phyloP scores from a whole-genome alignment of 345 rosid species.

The Reutealis trisperma region DNA sequence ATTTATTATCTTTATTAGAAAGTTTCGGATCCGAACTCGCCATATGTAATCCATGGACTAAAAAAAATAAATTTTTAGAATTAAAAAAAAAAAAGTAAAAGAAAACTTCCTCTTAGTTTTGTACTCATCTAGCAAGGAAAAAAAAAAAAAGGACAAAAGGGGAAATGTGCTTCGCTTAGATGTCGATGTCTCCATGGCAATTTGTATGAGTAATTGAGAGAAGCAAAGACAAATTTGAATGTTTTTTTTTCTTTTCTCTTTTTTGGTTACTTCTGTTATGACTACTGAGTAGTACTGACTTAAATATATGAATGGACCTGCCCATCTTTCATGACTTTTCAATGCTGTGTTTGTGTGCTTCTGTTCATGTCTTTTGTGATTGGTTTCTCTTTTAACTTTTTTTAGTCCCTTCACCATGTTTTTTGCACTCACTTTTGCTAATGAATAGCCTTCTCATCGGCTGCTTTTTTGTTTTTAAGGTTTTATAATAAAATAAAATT shows the following conservation, averaged over 20 bases:
- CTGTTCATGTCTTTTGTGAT: background rate
- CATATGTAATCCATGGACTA: no score
- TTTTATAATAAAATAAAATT: no score
- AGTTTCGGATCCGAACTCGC: no score
- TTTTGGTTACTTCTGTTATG: background rate
- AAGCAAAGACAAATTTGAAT: slow-evolving; percentile 14
- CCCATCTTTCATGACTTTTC: slow-evolving; percentile 30
- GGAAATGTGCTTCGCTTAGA: no score
- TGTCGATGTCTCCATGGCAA: background rate
- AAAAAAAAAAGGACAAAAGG: background rate
- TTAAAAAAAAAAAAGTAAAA: background rate
- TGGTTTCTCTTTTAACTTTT: background rate
- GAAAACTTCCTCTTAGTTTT: background rate
- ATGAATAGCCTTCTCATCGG: background rate
- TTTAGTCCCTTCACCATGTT: slow-evolving; percentile 12
- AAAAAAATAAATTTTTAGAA: no score
- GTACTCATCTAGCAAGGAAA: slow-evolving; percentile 12
- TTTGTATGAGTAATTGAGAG: background rate
- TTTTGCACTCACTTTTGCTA: background rate
- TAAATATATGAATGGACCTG: slow-evolving; percentile 23
- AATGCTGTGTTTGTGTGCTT: background rate
- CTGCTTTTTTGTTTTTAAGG: no score
- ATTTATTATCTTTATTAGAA: no score
- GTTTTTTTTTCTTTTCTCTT: no score
- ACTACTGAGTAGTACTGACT: background rate